These are phyloP conservation scores for Pichia eremophila DNA, from an alignment of 805 yeast species.

Conservation along the genomic window DNA sequence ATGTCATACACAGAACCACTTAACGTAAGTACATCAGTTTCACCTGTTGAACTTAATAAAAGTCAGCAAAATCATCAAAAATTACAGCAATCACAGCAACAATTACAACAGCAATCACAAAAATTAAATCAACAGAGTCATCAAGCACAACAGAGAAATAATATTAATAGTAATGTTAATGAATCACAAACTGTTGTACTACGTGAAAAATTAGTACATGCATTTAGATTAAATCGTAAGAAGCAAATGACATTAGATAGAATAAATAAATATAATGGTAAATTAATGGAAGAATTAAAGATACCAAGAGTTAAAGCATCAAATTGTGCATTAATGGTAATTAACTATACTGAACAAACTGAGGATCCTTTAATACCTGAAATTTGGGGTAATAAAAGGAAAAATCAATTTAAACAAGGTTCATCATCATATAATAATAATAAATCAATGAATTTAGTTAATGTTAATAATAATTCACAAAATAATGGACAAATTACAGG, in stretches of 20 bases:
- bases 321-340: constrained; percentile 42
- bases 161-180: not conserved
- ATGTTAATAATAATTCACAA: not conserved
- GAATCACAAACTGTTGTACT: not conserved
- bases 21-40: not conserved
- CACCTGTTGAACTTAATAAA: not conserved
- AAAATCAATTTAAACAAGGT: constrained; percentile 4
- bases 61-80: not conserved
- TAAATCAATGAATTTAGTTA: not conserved
- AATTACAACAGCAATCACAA: not conserved
- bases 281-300: constrained; percentile 40
- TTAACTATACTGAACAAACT: constrained; percentile 33
- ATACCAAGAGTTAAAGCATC: constrained; percentile 57
- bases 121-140: not conserved
- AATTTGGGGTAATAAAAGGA: constrained; percentile 28
- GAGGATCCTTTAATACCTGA: constrained; percentile 40
- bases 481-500: not conserved
- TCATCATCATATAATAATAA: not conserved
- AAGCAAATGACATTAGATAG: constrained; percentile 48
- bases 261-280: constrained; percentile 45
- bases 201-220: constrained; percentile 12
- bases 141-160: not conserved
- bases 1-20: not conserved
- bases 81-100: not conserved
- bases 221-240: constrained; percentile 35